phyloP scores from a whole-genome alignment of 768 basidiomycete species.

The Mycena belliarum region DNA sequence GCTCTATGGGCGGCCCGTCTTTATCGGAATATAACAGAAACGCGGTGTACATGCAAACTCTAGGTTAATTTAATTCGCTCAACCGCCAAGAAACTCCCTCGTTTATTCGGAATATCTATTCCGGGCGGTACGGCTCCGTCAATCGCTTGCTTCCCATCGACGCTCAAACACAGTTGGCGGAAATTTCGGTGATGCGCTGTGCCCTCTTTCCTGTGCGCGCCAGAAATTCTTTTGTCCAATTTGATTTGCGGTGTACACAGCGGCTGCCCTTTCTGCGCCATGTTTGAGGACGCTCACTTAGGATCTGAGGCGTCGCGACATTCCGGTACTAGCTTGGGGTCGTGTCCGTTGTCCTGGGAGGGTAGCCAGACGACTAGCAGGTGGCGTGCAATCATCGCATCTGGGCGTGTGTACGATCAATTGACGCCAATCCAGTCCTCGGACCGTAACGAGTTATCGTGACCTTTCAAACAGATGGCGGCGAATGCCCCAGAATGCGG shows the following conservation, averaged over 20 bases:
- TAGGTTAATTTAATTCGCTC: background rate
- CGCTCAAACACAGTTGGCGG: background rate
- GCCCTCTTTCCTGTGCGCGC: conserved; percentile 3
- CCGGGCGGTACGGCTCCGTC: background rate
- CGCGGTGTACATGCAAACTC: background rate
- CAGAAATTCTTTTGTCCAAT: background rate
- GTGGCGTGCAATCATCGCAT: background rate
- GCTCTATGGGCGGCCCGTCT: background rate
- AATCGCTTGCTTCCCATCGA: background rate
- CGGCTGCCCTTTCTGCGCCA: background rate
- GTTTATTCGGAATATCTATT: background rate
- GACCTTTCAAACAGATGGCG: background rate
- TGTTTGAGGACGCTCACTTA: background rate
- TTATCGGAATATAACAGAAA: background rate
- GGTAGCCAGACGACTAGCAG: background rate
- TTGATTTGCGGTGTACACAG: background rate
- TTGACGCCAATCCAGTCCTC: no score
- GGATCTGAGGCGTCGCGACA: background rate
- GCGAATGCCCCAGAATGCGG: background rate
- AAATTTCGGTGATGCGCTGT: background rate
- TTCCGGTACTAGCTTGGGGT: background rate
- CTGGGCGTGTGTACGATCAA: background rate
- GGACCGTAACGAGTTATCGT: background rate
- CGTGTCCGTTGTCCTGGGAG: background rate
- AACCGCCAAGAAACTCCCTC: background rate